phyloP scores from a whole-genome alignment of 2,329 filamentous ascomycete species.

The Thyridium curvatum region DNA sequence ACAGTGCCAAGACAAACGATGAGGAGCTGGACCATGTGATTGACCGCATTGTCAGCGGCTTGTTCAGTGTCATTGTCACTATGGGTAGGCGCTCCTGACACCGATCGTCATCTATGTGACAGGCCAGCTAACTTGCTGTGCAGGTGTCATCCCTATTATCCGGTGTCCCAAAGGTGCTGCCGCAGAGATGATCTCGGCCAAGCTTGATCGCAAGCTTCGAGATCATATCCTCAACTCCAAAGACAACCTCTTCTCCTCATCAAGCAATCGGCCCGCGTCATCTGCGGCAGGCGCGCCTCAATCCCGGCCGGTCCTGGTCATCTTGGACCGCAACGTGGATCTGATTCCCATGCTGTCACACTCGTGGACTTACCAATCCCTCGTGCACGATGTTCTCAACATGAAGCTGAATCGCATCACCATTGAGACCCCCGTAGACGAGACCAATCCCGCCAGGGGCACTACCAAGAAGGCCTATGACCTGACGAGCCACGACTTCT shows the following conservation, averaged over 20 bases:
- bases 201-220: slow-evolving; percentile 89
- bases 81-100: slow-evolving; percentile 59
- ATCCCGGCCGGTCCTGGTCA: slow-evolving; percentile 81
- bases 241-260: slow-evolving; percentile 82
- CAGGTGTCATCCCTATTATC: slow-evolving; percentile 89
- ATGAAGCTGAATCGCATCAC: slow-evolving; percentile 76
- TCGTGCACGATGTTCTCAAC: slow-evolving; percentile 61
- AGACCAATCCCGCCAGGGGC: slow-evolving; percentile 66
- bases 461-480: slow-evolving; percentile 87
- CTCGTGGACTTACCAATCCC: slow-evolving; percentile 74
- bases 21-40: slow-evolving; percentile 82
- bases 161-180: slow-evolving; percentile 88
- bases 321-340: slow-evolving; percentile 93
- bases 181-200: slow-evolving; percentile 88
- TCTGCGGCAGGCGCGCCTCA: slow-evolving; percentile 56
- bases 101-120: neutral
- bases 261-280: slow-evolving; percentile 49
- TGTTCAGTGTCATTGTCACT: slow-evolving; percentile 98
- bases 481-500: slow-evolving; percentile 84
- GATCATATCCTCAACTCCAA: slow-evolving; percentile 97
- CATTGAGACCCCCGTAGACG: slow-evolving; percentile 76
- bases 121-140: too few species aligned
- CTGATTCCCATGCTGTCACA: slow-evolving; percentile 98
- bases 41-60: slow-evolving; percentile 85
- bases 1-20: slow-evolving; percentile 85